phyloP scores from a whole-genome alignment of 495 filamentous ascomycete genomes.

The Penicillium daleae region DNA sequence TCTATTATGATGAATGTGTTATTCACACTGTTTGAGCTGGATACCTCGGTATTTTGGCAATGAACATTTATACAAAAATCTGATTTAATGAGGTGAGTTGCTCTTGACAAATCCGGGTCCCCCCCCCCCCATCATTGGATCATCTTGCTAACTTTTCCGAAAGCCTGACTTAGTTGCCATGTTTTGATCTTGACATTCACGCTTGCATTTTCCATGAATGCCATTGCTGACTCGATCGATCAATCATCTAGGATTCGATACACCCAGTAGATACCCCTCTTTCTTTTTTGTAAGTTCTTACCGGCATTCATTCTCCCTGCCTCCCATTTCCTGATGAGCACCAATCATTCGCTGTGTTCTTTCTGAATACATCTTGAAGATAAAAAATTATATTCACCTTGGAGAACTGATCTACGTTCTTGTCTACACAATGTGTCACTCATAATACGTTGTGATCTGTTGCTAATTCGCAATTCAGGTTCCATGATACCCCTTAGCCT shows the following conservation, averaged over 20 bases:
- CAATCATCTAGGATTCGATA: constrained; percentile 30
- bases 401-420: constrained; percentile 78
- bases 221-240: constrained; percentile 38
- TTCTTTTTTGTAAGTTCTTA: constrained; percentile 34
- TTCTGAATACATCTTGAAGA: constrained; percentile 73
- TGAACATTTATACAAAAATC: constrained; percentile 92
- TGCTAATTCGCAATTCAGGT: constrained; percentile 30
- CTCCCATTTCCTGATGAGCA: constrained; percentile 63
- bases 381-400: constrained; percentile 79
- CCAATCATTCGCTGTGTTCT: constrained; percentile 79
- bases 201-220: constrained; percentile 32
- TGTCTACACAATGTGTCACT: constrained; percentile 27
- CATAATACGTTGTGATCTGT: constrained; percentile 19
- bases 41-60: constrained; percentile 57
- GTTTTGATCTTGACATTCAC: constrained; percentile 33
- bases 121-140: background rate
- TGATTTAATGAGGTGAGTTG: constrained; percentile 96
- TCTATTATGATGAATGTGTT: constrained; percentile 71
- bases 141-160: constrained; percentile 46
- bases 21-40: constrained; percentile 99
- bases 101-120: background rate
- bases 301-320: constrained; percentile 4
- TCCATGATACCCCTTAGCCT: constrained; percentile 14
- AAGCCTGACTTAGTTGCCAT: constrained; percentile 55
- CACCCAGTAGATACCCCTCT: constrained; percentile 1